Evolutionary conservation across 1,139 yeast genomes (phyloP), one percentile per base, ranked within the genome.

Genomic region (Barnettozyma hawaiiensis): DNA sequence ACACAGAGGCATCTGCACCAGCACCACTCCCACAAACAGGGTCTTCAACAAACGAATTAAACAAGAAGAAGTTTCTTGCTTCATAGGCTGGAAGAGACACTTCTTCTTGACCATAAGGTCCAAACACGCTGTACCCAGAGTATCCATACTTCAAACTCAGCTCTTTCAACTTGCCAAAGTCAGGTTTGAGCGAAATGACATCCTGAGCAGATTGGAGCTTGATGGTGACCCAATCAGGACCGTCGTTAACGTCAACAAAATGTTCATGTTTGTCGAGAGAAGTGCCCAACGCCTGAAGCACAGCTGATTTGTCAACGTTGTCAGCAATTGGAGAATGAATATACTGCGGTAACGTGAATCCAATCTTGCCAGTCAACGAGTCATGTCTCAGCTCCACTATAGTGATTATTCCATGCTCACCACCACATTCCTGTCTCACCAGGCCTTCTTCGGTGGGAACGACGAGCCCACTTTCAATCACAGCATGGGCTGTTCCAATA

Each of bases 11-110:
- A 49, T 64, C 47, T 46, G 73, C 60, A 42, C 65, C 73, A 11
- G 71, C 64, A 11, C 78, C 78, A 48, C 72, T 65, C 4, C 78
- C 79, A 55, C 78, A 73, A 4, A 71, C 78, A 2, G 78, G 77
- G 52, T 73, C 79, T 47, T 74, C 79, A 19, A 51, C 37, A 1
- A 65, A 63, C 10, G 66, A 68, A 4, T 47, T 49, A 2, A 16
- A 15, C 23, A 33, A 19, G 3, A 70, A 70, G 51, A 73, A 69
- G 11, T 72, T 70, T 48, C 79, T 63, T 16, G 50, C 52, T 46
- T 59, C 47, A 48, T 58, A 21, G n/a, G n/a, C n/a, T n/a, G n/a
- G n/a, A n/a, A n/a, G n/a, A n/a, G n/a, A n/a, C n/a, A n/a, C n/a
- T n/a, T n/a, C n/a, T n/a, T n/a, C 9, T 11, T 26, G 16, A 6